Evolutionary conservation across 2,329 filamentous ascomycete genomes (phyloP).

Genomic region (Cladosporium sp.): DNA sequence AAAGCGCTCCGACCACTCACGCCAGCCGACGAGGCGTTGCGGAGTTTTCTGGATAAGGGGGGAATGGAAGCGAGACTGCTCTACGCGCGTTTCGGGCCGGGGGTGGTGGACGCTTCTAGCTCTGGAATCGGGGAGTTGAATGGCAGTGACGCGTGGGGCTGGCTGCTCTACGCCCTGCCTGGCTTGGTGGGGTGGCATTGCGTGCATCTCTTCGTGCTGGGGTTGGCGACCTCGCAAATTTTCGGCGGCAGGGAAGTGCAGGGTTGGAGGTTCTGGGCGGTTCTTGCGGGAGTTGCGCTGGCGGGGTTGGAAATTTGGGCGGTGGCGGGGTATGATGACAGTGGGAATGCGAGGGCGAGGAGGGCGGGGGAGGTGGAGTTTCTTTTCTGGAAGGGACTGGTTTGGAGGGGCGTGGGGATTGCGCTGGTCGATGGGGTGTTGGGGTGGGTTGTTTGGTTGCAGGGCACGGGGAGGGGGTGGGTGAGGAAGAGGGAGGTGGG

Average conservation of each 20-base stretch:
- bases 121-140: conserved; percentile 66
- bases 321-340: conserved; percentile 61
- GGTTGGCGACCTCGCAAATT: conserved; percentile 66
- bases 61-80: conserved; percentile 66
- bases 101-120: too few species aligned
- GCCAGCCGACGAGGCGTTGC: conserved; percentile 54
- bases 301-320: conserved; percentile 63
- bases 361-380: conserved; percentile 58
- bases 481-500: conserved; percentile 56
- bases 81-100: conserved; percentile 79
- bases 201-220: conserved; percentile 67
- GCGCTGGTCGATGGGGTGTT: conserved; percentile 61
- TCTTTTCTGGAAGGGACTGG: conserved; percentile 66
- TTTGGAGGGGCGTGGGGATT: conserved; percentile 54
- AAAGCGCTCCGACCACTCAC: conserved; percentile 55
- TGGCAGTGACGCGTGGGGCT: conserved; percentile 52
- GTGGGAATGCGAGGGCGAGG: conserved; percentile 59
- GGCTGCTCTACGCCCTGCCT: conserved; percentile 77
- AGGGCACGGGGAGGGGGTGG: conserved; percentile 76
- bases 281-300: conserved; percentile 57
- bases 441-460: conserved; percentile 66
- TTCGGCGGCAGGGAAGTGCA: conserved; percentile 60
- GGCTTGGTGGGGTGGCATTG: conserved; percentile 73
- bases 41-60: conserved; percentile 60
- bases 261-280: conserved; percentile 68